Evolutionary conservation across 2,329 filamentous ascomycete genomes (phyloP), one percentile per base, ranked within the genome.

Genomic region (Zelopaecilomyces penicillatus): DNA sequence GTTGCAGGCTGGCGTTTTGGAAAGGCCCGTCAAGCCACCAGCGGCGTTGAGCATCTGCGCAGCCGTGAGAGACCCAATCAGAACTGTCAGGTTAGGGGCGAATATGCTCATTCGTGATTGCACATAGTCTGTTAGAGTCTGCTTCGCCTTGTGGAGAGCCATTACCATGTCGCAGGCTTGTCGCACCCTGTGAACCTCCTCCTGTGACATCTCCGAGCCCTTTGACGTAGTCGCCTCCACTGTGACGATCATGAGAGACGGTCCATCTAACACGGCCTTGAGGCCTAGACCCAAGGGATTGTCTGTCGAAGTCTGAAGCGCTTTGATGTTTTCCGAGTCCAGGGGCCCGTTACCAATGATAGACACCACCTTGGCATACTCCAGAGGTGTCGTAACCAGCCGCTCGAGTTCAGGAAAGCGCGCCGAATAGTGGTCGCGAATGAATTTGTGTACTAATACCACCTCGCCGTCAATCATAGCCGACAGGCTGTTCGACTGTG

Each of bases 51-150:
- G 84, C n/a, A 98, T 78, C 66, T 97, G 91, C 4, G 93, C 93
- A 6, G 93, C 91, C 3, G 91, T 96, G 12, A 95, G 75, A 1
- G 91, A 93, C 12, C 93, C 93, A 46, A 98, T 86, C 12, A 98
- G 77, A 1, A 82, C 83, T 1, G 93, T 95, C 43, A 97, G 68
- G 57, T 98, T 98, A 0, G 93, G 93, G 4, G 93, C 93, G 60
- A 97, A 97, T 31, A 95, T 75, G 54, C 85, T 93, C 87, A 98
- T 97, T 50, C 93, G 86, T 32, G 91, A 96, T 66, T 96, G 87
- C 11, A 98, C 93, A 58, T 95, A 98, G 61, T 93, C 85, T 2
- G 87, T 95, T 44, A 98, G 75, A 1, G 82, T 85, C 50, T 78
- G 83, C 65, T 96, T 96, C 29, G 91, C 89, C 52, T 76, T 82